Percentiles rank a stretch among this genome's conserved stretches.
Conservation (phyloP, 2,329 filamentous ascomycete species). For the Westerdykella aurantiaca region DNA sequence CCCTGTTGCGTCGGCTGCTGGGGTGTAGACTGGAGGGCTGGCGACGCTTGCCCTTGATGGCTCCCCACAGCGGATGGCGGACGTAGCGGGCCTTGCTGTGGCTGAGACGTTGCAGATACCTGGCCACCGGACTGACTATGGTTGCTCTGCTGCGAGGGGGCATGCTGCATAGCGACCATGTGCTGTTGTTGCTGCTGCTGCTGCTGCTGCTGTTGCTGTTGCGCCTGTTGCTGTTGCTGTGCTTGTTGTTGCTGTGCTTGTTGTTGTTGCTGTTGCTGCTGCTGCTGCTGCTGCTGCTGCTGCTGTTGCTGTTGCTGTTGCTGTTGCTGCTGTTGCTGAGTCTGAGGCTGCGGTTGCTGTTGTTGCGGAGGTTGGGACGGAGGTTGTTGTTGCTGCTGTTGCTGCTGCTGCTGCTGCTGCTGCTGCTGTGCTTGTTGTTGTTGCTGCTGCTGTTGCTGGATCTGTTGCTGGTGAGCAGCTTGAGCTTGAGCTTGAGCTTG, state of each 20-base stretch:
- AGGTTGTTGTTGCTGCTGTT: slow-evolving; percentile 40
- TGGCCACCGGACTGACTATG: slow-evolving; percentile 41
- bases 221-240: slow-evolving; percentile 44
- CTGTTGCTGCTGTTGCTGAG: slow-evolving; percentile 35
- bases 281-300: slow-evolving; percentile 24
- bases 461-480: slow-evolving; percentile 31
- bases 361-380: slow-evolving; percentile 38
- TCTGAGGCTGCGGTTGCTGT: slow-evolving; percentile 29
- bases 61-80: slow-evolving; percentile 35
- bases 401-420: slow-evolving; percentile 40
- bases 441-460: slow-evolving; percentile 40
- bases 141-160: slow-evolving; percentile 45
- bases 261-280: slow-evolving; percentile 27
- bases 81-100: slow-evolving; percentile 35
- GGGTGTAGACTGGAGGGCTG: slow-evolving; percentile 31
- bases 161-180: slow-evolving; percentile 43
- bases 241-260: slow-evolving; percentile 35
- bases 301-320: slow-evolving; percentile 37
- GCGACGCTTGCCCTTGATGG: slow-evolving; percentile 38
- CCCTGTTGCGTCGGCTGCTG: slow-evolving; percentile 37
- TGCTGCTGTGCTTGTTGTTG: slow-evolving; percentile 41
- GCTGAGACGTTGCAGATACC: slow-evolving; percentile 31
- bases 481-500: slow-evolving; percentile 45
- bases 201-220: slow-evolving; percentile 41
- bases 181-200: slow-evolving; percentile 38